Percentiles rank a stretch among this genome's conserved stretches.
Evolutionary conservation across 176 grass and related monocot species (phyloP).

Genomic region (Oropetium thomaeum): DNA sequence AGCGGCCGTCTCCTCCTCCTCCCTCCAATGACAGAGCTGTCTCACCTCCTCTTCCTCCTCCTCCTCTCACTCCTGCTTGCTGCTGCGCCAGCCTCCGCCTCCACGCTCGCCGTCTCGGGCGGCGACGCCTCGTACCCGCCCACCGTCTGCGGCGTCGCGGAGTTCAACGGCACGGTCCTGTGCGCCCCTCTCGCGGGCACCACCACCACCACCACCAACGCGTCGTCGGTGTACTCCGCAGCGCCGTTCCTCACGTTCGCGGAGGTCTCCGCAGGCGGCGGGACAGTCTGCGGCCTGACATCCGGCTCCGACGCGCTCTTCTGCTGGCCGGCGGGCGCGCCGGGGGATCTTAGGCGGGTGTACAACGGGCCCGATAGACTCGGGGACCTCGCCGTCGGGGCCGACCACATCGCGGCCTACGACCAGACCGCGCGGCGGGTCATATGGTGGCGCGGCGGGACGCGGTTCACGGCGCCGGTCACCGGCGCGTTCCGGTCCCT

Average conservation of each 20-base stretch:
- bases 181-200: constrained; percentile 12
- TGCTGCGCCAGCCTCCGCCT: constrained; percentile 20
- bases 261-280: constrained; percentile 56
- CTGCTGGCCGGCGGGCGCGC: constrained; percentile 53
- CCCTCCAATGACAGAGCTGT: constrained; percentile 27
- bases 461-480: neutral
- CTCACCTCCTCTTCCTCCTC: neutral
- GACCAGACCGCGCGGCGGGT: constrained; percentile 4
- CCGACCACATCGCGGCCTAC: constrained; percentile 57
- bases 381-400: constrained; percentile 51
- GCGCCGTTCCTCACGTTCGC: constrained; percentile 36
- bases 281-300: constrained; percentile 45
- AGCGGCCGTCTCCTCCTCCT: neutral
- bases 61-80: constrained; percentile 22
- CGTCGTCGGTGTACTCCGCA: neutral
- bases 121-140: neutral
- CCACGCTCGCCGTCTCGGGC: constrained; percentile 60
- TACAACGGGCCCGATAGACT: constrained; percentile 33
- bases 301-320: constrained; percentile 44
- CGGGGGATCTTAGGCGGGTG: constrained; percentile 18
- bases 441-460: constrained; percentile 53
- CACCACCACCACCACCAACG: neutral
- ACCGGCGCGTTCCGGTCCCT: constrained; percentile 38
- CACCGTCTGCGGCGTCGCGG: constrained; percentile 54
- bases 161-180: constrained; percentile 5